Base-by-base conservation (phyloP, 2,329 filamentous ascomycete genomes). In the Camillea tinctor region DNA sequence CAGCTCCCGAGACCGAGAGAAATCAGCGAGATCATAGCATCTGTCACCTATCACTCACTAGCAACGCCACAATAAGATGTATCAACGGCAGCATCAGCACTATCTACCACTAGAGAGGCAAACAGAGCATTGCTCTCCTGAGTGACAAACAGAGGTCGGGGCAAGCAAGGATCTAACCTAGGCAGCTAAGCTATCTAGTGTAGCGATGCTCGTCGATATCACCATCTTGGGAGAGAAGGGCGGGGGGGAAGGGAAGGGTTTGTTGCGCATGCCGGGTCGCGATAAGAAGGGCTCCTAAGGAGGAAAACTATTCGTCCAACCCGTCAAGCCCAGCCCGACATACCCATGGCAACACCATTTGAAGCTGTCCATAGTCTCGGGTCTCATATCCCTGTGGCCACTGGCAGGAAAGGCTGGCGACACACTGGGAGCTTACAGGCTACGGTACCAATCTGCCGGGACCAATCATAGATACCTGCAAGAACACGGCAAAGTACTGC, bases 361-460 rank as follows among this genome's bases (percentile, higher is more conserved):
- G 30, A 3, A 19, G 49, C 26, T 30, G 21, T 30, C 48, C 48
- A 40, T 22, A 17, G 51, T 19, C 54, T 48, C 44, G 23, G 50
- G 19, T 51, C 22, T 57, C 36, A 22, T 30, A 30, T 58, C 19
- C 7, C 54, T 26, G 51, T 52, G 51, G 20, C 52, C 36, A 40
- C 50, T 36, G 17, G 22, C n/a, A 30, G 24, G 17, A 26, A 17
- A 21, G 24, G 20, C 26, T 13, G 20, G 52, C 49, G 50, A 54
- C 44, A 50, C 55, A 54, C 26, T 17, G 49, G 23, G 11, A 20
- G 44, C 36, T 40, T 17, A 26, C 48, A 50, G 26, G 20, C 55
- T 57, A 52, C 23, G 40, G 49, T 61, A 58, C 57, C 57, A 52
- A 22, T 50, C 26, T 36, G 44, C 55, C 50, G 61, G 51, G 56